Base-by-base conservation (phyloP, 2,329 filamentous ascomycete genomes). In the Sporothrix dimorphospora region DNA sequence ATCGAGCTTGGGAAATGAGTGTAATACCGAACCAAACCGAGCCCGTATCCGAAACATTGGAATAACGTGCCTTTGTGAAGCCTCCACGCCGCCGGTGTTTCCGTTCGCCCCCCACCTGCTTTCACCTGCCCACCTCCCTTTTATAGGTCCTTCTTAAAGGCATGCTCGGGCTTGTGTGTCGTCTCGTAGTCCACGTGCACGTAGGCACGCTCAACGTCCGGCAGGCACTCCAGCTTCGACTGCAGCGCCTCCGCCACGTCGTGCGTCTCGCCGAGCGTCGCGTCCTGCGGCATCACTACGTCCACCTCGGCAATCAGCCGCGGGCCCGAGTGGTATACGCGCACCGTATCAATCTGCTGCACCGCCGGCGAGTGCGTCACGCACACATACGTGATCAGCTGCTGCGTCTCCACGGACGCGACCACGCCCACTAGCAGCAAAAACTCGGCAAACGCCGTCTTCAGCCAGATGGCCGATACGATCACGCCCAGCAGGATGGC, bases 151-250 rank as follows among this genome's bases (percentile, higher is more conserved):
- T 91, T 91, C 83, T 90, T 90, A 73, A 82, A 84, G 16, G 83
- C 82, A 77, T 90, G 94, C 84, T 98, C 94, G 0, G 95, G 95
- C 81, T 96, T 94, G 81, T 98, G 96, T 21, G 92, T 94, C 4
- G 94, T 98, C 84, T 98, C 96, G 77, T 97, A 98, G 81, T 99
- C 96, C 21, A 98, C 94, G 80, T 99, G 96, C 24, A 98, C 96
- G 79, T 98, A 98, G 0, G 94, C 94, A 73, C 96, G 85, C 86
- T 98, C 96, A 11, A 98, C 91, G 79, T 97, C 91, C 0, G 96
- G 95, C 75, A 99, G 82, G 72, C 91, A 92, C 86, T 99, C 96
- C 2, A 98, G 85, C 84, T 98, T 98, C 74, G 92, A 92, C 85
- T 99, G 96, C 77, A 99, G 85, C 77, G 92, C 94, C 82, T 99